A percentile compares a stretch with the other conserved stretches of the same genome.
phyloP scores from a whole-genome alignment of 371 early-diverging fungal genomes.

The Ecytonucleospora hepatopenaei region DNA sequence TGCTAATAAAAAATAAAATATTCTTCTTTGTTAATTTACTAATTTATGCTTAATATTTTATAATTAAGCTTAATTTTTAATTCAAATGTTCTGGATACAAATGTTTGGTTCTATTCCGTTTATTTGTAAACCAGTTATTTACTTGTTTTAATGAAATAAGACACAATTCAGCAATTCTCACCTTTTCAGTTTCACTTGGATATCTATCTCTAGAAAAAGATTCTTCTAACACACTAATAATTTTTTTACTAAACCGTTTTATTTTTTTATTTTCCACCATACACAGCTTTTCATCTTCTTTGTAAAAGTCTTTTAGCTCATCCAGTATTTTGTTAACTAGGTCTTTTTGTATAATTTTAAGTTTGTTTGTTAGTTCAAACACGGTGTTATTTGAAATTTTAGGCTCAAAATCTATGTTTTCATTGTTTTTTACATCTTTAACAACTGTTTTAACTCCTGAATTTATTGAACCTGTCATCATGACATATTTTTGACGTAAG shows the following conservation, averaged over 20 bases:
- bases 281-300: not conserved
- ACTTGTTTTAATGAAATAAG: constrained; percentile 39
- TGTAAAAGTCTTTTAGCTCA: not conserved
- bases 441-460: no score
- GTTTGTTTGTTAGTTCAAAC: constrained; percentile 1
- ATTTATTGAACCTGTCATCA: no score
- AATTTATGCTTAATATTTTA: no score
- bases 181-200: constrained; percentile 42
- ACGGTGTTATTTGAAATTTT: not conserved
- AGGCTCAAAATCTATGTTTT: no score
- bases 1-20: constrained; percentile 65
- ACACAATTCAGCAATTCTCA: constrained; percentile 17
- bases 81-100: not conserved
- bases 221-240: constrained; percentile 32
- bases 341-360: not conserved
- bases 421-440: no score
- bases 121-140: constrained; percentile 50
- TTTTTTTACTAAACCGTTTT: constrained; percentile 33
- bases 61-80: not conserved
- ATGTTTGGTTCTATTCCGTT: constrained; percentile 36
- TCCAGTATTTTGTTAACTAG: not conserved
- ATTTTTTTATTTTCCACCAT: constrained; percentile 8
- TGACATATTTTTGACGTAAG: no score
- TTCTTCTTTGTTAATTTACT: constrained; percentile 61
- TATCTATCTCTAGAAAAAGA: constrained; percentile 23